Conservation (phyloP, 176 grass and related monocot genomes). For the Lolium perenne region DNA sequence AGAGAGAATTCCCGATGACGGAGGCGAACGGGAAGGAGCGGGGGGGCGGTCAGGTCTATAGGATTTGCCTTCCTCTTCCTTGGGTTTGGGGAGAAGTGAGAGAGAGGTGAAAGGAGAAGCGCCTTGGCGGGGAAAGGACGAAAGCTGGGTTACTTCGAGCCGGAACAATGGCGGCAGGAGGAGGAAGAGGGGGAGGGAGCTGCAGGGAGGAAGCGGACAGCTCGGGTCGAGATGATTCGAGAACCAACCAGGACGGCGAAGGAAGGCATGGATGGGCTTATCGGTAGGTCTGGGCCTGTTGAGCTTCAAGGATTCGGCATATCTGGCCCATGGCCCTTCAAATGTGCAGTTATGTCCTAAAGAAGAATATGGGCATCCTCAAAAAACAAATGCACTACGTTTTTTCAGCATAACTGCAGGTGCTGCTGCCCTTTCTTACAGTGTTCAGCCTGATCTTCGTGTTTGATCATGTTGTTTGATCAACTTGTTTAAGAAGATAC, state of each 20-base stretch:
- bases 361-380: too few species aligned
- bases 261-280: background rate
- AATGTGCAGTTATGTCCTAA: background rate
- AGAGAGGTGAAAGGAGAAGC: conserved; percentile 17
- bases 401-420: too few species aligned
- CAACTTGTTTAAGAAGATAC: too few species aligned
- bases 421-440: too few species aligned
- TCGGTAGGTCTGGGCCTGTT: background rate
- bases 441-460: too few species aligned
- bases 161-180: background rate
- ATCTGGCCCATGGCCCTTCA: background rate
- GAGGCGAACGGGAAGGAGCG: background rate
- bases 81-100: conserved; percentile 31
- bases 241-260: background rate
- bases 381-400: too few species aligned
- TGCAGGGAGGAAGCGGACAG: conserved; percentile 18
- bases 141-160: background rate
- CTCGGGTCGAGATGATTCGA: conserved; percentile 29
- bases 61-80: conserved; percentile 32
- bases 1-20: background rate
- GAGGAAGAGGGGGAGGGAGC: background rate
- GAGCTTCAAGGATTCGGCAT: background rate
- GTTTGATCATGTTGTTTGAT: too few species aligned
- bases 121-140: background rate
- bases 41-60: background rate